These are phyloP conservation scores for Chaetomium globosum DNA, from an alignment of 2,329 filamentous ascomycete species.

Conservation along the genomic window DNA sequence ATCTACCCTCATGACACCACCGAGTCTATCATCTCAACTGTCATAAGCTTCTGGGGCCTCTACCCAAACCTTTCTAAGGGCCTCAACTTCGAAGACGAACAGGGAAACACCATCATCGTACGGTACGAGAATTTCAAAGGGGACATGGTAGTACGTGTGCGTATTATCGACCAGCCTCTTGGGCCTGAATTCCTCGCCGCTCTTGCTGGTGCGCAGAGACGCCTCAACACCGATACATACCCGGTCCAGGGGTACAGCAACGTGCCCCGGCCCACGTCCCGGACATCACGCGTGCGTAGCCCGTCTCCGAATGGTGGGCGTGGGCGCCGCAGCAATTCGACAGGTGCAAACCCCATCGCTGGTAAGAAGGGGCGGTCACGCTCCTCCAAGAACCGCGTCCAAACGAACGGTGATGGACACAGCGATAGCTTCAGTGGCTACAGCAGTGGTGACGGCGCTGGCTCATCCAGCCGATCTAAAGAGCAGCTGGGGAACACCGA, in stretches of 20 bases:
- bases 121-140: slow-evolving; percentile 93
- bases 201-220: slow-evolving; percentile 55
- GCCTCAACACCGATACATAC: slow-evolving; percentile 59
- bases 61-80: slow-evolving; percentile 74
- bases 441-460: slow-evolving; percentile 84
- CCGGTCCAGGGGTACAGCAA: slow-evolving; percentile 56
- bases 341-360: slow-evolving; percentile 53
- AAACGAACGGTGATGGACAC: slow-evolving; percentile 60
- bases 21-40: slow-evolving; percentile 95
- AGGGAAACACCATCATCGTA: slow-evolving; percentile 88
- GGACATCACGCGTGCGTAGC: slow-evolving; percentile 74
- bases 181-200: slow-evolving; percentile 57
- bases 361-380: slow-evolving; percentile 70
- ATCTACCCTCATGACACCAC: slow-evolving; percentile 96
- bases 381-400: slow-evolving; percentile 64
- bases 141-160: slow-evolving; percentile 91
- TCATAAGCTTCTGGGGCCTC: slow-evolving; percentile 98
- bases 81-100: slow-evolving; percentile 91
- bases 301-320: slow-evolving; percentile 70
- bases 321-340: slow-evolving; percentile 77
- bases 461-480: slow-evolving; percentile 75
- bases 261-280: slow-evolving; percentile 68
- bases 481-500: slow-evolving; percentile 92
- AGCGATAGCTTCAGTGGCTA: slow-evolving; percentile 72
- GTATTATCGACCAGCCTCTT: slow-evolving; percentile 70